A percentile compares a stretch with the other conserved stretches of the same genome.
Conservation (phyloP, 139 green algal species). For the Coccomyxa sp. region DNA sequence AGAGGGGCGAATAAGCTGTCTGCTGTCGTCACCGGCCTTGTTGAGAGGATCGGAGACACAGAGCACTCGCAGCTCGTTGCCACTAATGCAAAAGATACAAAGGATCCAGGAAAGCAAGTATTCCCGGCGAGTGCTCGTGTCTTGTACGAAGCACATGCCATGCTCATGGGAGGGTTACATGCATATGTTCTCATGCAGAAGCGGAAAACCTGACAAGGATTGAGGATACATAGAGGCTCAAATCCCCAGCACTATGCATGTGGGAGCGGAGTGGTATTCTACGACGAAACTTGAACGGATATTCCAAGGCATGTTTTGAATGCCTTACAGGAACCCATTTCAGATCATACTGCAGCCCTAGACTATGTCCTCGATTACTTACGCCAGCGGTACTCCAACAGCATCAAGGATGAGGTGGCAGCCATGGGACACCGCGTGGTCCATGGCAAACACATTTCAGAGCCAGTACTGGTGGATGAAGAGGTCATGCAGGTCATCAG, state of each 20-base stretch:
- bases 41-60: slow-evolving; percentile 68
- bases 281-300: background rate
- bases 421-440: slow-evolving; percentile 71
- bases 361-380: slow-evolving; percentile 47
- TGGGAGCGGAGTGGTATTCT: background rate
- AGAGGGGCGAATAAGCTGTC: slow-evolving; percentile 12
- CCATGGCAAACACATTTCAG: slow-evolving; percentile 68
- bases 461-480: slow-evolving; percentile 51
- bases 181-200: background rate
- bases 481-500: slow-evolving; percentile 50
- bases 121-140: background rate
- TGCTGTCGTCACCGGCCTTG: slow-evolving; percentile 45
- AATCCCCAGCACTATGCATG: background rate
- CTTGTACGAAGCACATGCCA: background rate
- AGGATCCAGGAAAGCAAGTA: background rate
- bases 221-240: background rate
- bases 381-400: slow-evolving; percentile 23
- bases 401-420: slow-evolving; percentile 19
- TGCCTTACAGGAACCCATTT: slow-evolving; percentile 8
- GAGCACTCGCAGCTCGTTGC: slow-evolving; percentile 31
- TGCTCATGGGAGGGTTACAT: background rate
- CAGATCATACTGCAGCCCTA: slow-evolving; percentile 53
- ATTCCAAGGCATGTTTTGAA: slow-evolving; percentile 11
- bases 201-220: too few relatives aligned
- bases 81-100: slow-evolving; percentile 4